Evolutionary conservation across 192 early-diverging fungal species (phyloP), one percentile per base, ranked within the genome.

Genomic region (Dimargaris cristalligena): DNA sequence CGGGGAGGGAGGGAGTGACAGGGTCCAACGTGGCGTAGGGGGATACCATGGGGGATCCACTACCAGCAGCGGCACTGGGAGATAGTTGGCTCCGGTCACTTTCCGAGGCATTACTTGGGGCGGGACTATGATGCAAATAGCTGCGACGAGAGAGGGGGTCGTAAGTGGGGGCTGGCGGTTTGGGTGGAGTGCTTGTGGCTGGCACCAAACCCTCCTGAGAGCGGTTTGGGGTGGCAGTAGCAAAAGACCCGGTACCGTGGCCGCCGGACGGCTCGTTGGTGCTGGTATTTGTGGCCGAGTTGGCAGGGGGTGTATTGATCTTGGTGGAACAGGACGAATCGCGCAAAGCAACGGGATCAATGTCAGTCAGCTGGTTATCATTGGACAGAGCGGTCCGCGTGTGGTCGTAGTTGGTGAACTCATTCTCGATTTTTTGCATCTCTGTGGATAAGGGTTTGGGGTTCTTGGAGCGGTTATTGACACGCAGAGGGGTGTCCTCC

Each of bases 401-500:
- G 41, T 54, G 52, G 52, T 63, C 62, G 28, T 44, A 63, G 34
- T 57, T 52, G 34, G 52, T 58, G 26, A 63, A 63, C 34, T 63
- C 52, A 20, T 25, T 50, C 25, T 63, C 62, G 31, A 63, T 63
- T 25, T 52, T 28, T 34, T 28, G 35, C 62, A 52, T 57, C 31
- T 63, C 62, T 22, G 48, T 63, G 25, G 62, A 38, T 14, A 58
- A 33, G 26, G 30, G 41, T 1, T 54, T 54, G 52, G 50, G 35
- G 20, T 65, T 46, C 61, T 65, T 65, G 54, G 63, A 45, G n/a
- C 63, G 64, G 65, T 52, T 52, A 26, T 52, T 52, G 50, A 52
- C 30, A 23, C 50, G 50, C 59, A 86, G 68, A 18, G 82, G 86
- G 65, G 83, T 75, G 54, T 84, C 83, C 44, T 88, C 85, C 46